Evolutionary conservation across 78 protist species (phyloP), one percentile per base, ranked within the genome.

Genomic region (Planoprotostelium fungivorum): DNA sequence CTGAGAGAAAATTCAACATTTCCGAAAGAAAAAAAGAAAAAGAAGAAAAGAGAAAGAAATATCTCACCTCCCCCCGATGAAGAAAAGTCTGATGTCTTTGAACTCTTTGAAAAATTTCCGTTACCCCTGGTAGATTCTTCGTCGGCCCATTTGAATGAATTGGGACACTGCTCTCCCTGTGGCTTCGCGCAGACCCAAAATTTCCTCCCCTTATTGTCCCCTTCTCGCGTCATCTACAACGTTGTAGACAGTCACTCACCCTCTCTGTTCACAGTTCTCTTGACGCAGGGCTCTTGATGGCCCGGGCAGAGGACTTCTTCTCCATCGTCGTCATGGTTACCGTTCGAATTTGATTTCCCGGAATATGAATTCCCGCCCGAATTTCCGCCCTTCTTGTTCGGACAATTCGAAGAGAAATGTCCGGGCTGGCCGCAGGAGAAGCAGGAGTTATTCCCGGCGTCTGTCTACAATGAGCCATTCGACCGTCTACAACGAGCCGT

Each of bases 361-460:
- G 73, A 51, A 51, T n/a, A n/a, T n/a, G 73, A 51, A 25, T 51
- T 16, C 73, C 16, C 73, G n/a, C n/a, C n/a, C n/a, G n/a, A n/a
- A n/a, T n/a, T n/a, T n/a, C n/a, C n/a, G n/a, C n/a, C n/a, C n/a
- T 51, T 51, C 16, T 51, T 5, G 16, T 39, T 23, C 63, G 37
- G 87, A 36, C 88, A 86, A 25, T 1, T 10, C 38, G 88, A 36
- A 28, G 92, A 90, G 83, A 90, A 36, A 87, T 90, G 92, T 0
- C 92, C 92, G 16, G 87, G 88, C 35, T 84, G 35, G 84, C 92
- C 92, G 34, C 92, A 90, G 51, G 63, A 83, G 88, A 73, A 90
- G 88, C 92, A 90, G 36, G 1, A 39, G 34, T 84, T 28, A 9
- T 37, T 88, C 1, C 89, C 51, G 0, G 34, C 88, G 38, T 84